Evolutionary conservation across 768 basidiomycete genomes (phyloP).

Genomic region (Rhizopogon salebrosus): DNA sequence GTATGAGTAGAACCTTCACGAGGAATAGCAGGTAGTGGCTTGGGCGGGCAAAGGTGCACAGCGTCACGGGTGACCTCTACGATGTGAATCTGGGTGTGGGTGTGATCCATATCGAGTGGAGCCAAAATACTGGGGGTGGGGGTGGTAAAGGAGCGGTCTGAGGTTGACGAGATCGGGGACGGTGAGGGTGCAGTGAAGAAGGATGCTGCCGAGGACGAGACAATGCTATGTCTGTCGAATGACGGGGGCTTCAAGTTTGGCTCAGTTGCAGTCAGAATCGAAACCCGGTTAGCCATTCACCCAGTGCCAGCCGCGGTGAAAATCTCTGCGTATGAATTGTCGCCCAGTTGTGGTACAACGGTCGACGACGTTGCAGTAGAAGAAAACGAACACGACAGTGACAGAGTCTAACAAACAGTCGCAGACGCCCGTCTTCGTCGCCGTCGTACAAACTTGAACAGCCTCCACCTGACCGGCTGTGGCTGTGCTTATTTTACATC

Average conservation of each 20-base stretch:
- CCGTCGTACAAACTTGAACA: no score
- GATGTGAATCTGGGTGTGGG: constrained; percentile 43
- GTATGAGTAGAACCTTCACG: constrained; percentile 7
- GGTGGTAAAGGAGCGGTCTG: constrained; percentile 26
- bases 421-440: no score
- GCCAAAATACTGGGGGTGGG: constrained; percentile 32
- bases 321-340: no score
- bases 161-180: constrained; percentile 16
- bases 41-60: constrained; percentile 35
- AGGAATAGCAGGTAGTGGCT: constrained; percentile 28
- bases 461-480: no score
- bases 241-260: constrained; percentile 12
- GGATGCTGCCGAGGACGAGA: constrained; percentile 19
- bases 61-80: constrained; percentile 48
- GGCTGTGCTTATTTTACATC: no score
- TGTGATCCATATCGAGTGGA: constrained; percentile 19
- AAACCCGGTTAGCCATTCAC: constrained; percentile 6
- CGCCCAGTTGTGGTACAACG: no score
- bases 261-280: constrained; percentile 12
- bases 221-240: constrained; percentile 18
- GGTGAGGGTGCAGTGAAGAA: constrained; percentile 25
- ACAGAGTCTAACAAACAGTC: no score
- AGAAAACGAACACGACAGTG: no score
- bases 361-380: no score
- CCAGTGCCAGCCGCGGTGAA: constrained; percentile 9